Evolutionary conservation across 2,329 filamentous ascomycete genomes (phyloP).

Genomic region (Paecilomyces sp.): DNA sequence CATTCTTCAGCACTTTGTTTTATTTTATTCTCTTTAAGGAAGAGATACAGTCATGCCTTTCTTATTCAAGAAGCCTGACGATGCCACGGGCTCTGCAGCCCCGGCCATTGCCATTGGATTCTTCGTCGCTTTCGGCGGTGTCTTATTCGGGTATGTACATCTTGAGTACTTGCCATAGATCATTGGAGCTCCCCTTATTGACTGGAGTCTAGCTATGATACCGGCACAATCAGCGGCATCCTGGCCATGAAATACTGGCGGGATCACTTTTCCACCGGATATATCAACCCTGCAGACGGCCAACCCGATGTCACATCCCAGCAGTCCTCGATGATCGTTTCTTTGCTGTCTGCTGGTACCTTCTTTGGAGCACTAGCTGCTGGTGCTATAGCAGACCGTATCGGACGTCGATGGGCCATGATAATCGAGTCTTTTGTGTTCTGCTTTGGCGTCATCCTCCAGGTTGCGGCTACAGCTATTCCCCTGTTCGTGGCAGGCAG

Average conservation of each 20-base stretch:
- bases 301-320: conserved; percentile 40
- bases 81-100: conserved; percentile 38
- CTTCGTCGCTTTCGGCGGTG: conserved; percentile 53
- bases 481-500: conserved; percentile 60
- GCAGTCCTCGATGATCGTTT: conserved; percentile 54
- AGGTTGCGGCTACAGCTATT: conserved; percentile 49
- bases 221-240: conserved; percentile 48
- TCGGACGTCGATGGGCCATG: conserved; percentile 55
- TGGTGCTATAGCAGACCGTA: conserved; percentile 63
- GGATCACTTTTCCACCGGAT: conserved; percentile 24
- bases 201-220: conserved; percentile 36
- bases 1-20: too few relatives aligned
- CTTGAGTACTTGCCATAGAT: conserved; percentile 7
- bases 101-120: conserved; percentile 49
- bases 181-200: conserved; percentile 1
- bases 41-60: conserved; percentile 29
- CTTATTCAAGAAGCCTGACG: conserved; percentile 38
- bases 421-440: conserved; percentile 63
- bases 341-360: conserved; percentile 64
- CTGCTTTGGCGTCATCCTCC: conserved; percentile 55
- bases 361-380: conserved; percentile 68
- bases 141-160: conserved; percentile 49
- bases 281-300: conserved; percentile 27
- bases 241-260: conserved; percentile 43
- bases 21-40: too few relatives aligned